Evolutionary conservation across 2,329 filamentous ascomycete genomes (phyloP).

Genomic region (Beauveria australis): DNA sequence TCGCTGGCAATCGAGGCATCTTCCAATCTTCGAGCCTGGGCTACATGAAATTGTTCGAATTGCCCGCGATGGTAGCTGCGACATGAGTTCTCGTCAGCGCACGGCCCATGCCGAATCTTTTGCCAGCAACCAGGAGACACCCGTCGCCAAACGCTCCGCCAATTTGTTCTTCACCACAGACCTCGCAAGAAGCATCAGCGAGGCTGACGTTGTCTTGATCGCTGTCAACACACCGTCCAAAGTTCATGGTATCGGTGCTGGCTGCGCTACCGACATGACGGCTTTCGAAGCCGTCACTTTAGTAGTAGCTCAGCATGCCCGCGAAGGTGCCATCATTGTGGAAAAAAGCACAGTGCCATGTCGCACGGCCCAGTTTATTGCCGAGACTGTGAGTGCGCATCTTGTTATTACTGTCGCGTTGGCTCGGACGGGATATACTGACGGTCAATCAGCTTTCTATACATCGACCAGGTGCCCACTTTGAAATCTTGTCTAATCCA

Average conservation of each 20-base stretch:
- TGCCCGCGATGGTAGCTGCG: conserved; percentile 49
- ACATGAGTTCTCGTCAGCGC: conserved; percentile 31
- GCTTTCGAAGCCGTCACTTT: conserved; percentile 62
- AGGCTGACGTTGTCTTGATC: conserved; percentile 67
- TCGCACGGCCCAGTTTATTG: conserved; percentile 61
- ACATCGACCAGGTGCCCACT: conserved; percentile 56
- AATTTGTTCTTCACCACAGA: conserved; percentile 71
- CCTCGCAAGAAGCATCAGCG: conserved; percentile 49
- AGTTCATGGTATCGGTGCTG: conserved; percentile 58
- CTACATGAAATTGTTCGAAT: conserved; percentile 59
- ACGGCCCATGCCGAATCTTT: conserved; percentile 22
- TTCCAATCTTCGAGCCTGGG: conserved; percentile 73
- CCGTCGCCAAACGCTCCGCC: conserved; percentile 38
- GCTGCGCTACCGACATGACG: conserved; percentile 63
- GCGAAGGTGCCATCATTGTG: conserved; percentile 62
- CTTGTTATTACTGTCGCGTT: no score
- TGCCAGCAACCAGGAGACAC: conserved; percentile 24
- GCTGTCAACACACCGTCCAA: conserved; percentile 78
- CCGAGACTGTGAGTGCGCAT: conserved; percentile 50
- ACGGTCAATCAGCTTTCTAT: conserved; percentile 37
- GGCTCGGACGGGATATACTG: no score
- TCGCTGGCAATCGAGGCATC: conserved; percentile 63
- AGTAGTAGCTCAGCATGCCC: conserved; percentile 59
- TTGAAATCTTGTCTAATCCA: conserved; percentile 73
- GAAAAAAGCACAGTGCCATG: conserved; percentile 79